Evolutionary conservation across 1,284 basidiomycete genomes (phyloP), one percentile per base, ranked within the genome.

Genomic region (Leccinum pachyderme): DNA sequence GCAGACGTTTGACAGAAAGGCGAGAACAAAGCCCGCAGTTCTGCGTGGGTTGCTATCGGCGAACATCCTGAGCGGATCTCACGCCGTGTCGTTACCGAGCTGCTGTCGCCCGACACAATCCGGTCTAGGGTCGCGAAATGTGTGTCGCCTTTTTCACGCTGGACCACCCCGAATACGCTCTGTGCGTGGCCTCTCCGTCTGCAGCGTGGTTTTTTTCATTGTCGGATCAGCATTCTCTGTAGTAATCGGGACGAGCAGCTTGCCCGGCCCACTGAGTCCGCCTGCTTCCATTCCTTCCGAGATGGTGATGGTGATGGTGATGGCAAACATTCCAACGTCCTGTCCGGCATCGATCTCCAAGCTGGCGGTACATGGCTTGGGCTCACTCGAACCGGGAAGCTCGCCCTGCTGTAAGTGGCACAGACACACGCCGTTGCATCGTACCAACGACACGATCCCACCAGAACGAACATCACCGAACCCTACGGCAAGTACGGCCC

Each of bases 361-460:
- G 88, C 83, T 5, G 88, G 89, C 39, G 89, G 89, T 52, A 88
- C 89, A 29, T 92, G 89, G 89, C 79, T 90, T 63, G 89, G 90
- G 12, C 68, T 90, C 55, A 82, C 72, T 67, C 79, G 79, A 57
- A 61, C 76, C 57, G 90, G 89, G 29, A 80, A 79, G 61, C 70
- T 90, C 56, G 86, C 86, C 18, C 67, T 91, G 53, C 67, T 91
- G 89, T 91, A 70, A 73, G 86, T 76, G 5, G 7, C 18, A 39
- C 18, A 22, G 56, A 15, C 18, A 22, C 57, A 15, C 28, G 25
- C 15, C 35, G 47, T 48, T 28, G 7, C 22, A 28, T n/a, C 18
- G 18, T 18, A 18, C 18, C 18, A 18, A 18, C 18, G 18, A 18
- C 18, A 18, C 54, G 24, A 37, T 39, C 41, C 43, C 52, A 50